Base-by-base conservation (phyloP, 129 eudicot species). In the Lonicera japonica region DNA sequence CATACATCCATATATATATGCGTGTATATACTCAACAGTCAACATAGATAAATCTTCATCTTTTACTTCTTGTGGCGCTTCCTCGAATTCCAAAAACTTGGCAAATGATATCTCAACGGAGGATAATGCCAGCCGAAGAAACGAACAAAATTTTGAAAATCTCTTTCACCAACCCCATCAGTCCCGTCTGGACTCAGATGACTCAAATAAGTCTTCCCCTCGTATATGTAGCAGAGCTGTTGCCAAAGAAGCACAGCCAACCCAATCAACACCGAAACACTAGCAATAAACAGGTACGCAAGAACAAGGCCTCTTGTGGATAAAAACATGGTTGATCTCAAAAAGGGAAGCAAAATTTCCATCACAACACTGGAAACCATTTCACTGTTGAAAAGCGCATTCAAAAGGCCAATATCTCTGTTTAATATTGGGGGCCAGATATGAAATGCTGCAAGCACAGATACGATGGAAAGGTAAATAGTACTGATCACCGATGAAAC, bases 121-220 rank as follows among this genome's bases (percentile, higher is more conserved):
- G 76, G 55, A 45, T 74, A 74, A 3, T 84, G 82, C 38, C 71
- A 92, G 18, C 96, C 87, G 50, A 92, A 92, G 68, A 92, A 92
- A 38, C 78, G 83, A 46, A 73, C 58, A 48, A 92, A 38, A 68
- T 92, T 92, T 51, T 78, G 86, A 72, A 90, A 71, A 69, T 87
- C 99, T 68, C 69, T 85, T 77, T 74, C 91, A 15, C 60, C 83
- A n/a, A 25, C 71, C 53, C 73, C 96, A 54, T 76, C 83, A 36
- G 24, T 68, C 9, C 66, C 82, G 36, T 61, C 75, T 0, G 85
- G 80, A 50, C 73, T 88, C 59, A 92, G 68, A 48, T 77, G 78
- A 70, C 96, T 77, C 54, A 92, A 75, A 66, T 88, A 92, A 4
- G 96, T 92, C 72, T 88, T 70, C n/a, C 96, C 99, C 60, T 76